phyloP scores from a whole-genome alignment of 768 basidiomycete species.

The Amanita rubescens region DNA sequence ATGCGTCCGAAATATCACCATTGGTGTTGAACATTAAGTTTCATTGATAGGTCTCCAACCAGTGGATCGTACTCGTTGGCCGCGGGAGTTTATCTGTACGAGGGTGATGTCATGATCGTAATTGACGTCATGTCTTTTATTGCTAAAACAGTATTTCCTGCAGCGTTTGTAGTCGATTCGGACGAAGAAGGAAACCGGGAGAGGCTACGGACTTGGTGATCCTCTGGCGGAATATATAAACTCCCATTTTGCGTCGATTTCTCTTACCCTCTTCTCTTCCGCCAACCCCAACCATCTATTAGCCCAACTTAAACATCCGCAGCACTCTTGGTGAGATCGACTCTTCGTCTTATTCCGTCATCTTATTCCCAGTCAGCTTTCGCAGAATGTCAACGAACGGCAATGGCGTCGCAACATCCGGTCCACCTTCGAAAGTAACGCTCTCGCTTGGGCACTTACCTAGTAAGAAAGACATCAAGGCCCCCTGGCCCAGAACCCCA shows the following conservation, averaged over 20 bases:
- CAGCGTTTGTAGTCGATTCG: slow-evolving; percentile 1
- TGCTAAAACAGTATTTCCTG: slow-evolving; percentile 2
- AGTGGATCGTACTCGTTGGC: not conserved
- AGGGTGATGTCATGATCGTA: slow-evolving; percentile 5
- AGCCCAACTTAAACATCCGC: not conserved
- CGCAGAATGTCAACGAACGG: slow-evolving; percentile 10
- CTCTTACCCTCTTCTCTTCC: not conserved
- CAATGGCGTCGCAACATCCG: slow-evolving; percentile 15
- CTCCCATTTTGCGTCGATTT: not conserved
- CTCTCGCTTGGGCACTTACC: slow-evolving; percentile 71
- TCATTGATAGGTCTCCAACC: not conserved
- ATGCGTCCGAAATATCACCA: not conserved
- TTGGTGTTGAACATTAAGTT: not conserved
- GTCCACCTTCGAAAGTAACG: slow-evolving; percentile 53
- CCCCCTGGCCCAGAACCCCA: slow-evolving; percentile 68
- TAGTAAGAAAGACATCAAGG: slow-evolving; percentile 63
- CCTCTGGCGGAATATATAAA: slow-evolving; percentile 5
- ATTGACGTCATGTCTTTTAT: slow-evolving; percentile 4
- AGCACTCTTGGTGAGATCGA: not conserved
- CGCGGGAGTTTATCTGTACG: not conserved
- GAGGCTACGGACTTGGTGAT: not conserved
- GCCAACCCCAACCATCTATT: not conserved
- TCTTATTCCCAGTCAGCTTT: not conserved
- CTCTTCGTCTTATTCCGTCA: not conserved
- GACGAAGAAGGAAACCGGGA: slow-evolving; percentile 8